Evolutionary conservation across 1,284 basidiomycete species (phyloP), one percentile per base, ranked within the genome.

Genomic region (Caloboletus firmus): DNA sequence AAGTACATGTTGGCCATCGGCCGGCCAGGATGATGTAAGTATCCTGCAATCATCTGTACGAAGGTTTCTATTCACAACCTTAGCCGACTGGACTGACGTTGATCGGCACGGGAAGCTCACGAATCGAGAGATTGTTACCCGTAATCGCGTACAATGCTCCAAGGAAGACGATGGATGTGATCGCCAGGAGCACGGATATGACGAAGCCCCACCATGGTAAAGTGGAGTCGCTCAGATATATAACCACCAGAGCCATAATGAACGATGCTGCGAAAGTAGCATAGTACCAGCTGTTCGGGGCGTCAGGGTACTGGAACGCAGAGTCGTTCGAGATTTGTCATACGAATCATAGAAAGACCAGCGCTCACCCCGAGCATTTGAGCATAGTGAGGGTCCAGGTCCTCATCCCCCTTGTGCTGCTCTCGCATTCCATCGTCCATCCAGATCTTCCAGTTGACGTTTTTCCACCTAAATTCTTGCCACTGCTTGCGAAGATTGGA

Each of bases 1-100:
- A 81, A 82, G 46, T 82, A 80, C 65, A 84, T 83, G 61, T 81
- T 84, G 44, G 78, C 78, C 45, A 79, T 78, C 55, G 83, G 82
- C 59, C 79, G 76, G 30, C 84, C 80, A 0, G 81, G n/a, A n/a
- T n/a, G 82, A 63, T 83, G 79, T 24, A 86, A 69, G 66, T 82
- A 85, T 6, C 81, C 81, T 6, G 80, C 82, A 26, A 86, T 72
- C 72, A 86, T 80, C 64, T 84, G 80, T 5, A 81, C 76, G 73
- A 80, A 52, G 0, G 55, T 58, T 50, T 59, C 61, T 68, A 22
- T 35, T 0, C 15, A 22, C 2, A 31, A 41, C 3, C 5, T 64
- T 12, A 58, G 43, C 6, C 18, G 13, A 9, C 9, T 20, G 1
- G 7, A 15, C 2, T n/a, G 7, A 31, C 10, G 2, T 20, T 28